A percentile compares a stretch with the other conserved stretches of the same genome.
Evolutionary conservation across 371 early-diverging fungal genomes (phyloP).

Genomic region (Umbelopsis sp.): DNA sequence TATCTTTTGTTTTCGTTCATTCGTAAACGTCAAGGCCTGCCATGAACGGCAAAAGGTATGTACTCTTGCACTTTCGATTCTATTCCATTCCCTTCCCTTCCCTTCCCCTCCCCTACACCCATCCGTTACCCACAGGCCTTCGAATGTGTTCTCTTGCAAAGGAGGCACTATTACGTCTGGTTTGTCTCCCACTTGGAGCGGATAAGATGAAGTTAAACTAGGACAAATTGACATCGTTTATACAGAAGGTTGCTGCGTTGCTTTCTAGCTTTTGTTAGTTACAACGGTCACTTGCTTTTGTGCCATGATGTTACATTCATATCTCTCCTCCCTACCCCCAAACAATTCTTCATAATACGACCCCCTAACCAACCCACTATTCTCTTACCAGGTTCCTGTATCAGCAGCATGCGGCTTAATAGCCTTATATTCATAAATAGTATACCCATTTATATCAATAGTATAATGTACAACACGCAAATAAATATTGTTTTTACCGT

Average conservation of each 20-base stretch:
- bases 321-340: neutral
- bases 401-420: too few relatives aligned
- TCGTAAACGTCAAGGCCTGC: too few relatives aligned
- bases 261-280: conserved; percentile 1
- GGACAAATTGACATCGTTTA: conserved; percentile 18
- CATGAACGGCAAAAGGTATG: neutral
- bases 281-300: conserved; percentile 14
- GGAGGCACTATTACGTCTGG: conserved; percentile 18
- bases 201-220: conserved; percentile 19
- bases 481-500: neutral
- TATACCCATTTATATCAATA: neutral
- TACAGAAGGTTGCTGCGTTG: conserved; percentile 15
- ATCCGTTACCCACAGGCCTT: conserved; percentile 19
- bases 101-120: neutral
- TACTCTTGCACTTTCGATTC: neutral
- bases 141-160: conserved; percentile 18
- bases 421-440: neutral
- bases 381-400: too few relatives aligned
- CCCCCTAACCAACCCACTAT: too few relatives aligned
- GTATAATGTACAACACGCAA: neutral
- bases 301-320: conserved; percentile 17
- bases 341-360: neutral
- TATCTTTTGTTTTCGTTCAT: neutral
- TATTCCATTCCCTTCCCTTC: neutral
- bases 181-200: conserved; percentile 16